Conservation (phyloP, 345 rosid genomes). For the Eucalyptus viminalis region DNA sequence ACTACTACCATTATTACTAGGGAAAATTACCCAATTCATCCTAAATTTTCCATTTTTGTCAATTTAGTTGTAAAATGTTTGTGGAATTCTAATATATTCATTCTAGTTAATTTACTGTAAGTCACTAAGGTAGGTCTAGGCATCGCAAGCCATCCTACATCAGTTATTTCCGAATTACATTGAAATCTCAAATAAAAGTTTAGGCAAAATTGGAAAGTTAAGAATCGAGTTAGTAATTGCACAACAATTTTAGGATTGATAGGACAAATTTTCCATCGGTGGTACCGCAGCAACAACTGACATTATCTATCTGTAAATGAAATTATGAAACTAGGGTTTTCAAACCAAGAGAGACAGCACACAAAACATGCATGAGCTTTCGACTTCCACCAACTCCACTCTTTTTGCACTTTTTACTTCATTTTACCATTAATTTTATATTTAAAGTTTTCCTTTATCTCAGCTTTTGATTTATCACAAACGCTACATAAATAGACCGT, state of each 20-base stretch:
- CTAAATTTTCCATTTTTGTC: background rate
- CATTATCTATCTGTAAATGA: background rate
- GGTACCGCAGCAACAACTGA: background rate
- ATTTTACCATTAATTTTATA: background rate
- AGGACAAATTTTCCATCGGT: background rate
- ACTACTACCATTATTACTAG: background rate
- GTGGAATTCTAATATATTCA: background rate
- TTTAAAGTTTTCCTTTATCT: background rate
- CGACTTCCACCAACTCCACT: background rate
- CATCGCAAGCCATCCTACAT: background rate
- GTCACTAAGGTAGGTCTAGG: fast-evolving
- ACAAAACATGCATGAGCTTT: background rate
- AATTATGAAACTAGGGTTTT: background rate
- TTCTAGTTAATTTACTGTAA: background rate
- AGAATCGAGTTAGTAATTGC: fast-evolving
- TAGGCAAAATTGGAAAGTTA: no score
- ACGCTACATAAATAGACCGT: background rate
- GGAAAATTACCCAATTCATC: background rate
- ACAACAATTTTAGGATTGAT: background rate
- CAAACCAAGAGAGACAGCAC: background rate
- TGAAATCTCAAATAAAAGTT: no score
- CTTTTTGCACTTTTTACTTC: background rate
- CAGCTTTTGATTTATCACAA: no score
- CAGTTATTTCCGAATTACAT: no score
- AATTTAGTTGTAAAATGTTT: background rate